Base-by-base conservation (phyloP, 371 early-diverging fungal species). In the Lichtheimia ramosa region DNA sequence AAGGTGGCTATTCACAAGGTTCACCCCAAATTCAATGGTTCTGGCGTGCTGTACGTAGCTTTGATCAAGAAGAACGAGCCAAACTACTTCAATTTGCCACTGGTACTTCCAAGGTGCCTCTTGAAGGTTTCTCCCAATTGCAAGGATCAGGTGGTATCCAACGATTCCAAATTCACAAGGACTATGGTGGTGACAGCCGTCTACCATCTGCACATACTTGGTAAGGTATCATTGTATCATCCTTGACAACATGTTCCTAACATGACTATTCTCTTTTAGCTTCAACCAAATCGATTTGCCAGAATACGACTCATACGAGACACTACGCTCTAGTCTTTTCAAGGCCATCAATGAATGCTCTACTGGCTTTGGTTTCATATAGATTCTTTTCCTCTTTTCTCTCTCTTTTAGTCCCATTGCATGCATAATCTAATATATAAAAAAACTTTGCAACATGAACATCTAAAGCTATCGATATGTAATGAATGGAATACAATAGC, bases 241-340 rank as follows among this genome's bases (percentile, higher is more conserved):
- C 15, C 18, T 59, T 34, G 16, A 46, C 34, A 18, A 15, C 20
- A 40, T 15, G 24, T 43, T 27, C 5, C 51, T 51, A 23, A 49
- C 28, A 3, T 23, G 49, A 53, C n/a, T 27, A 48, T 54, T n/a
- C 43, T 56, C 67, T 40, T 64, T 28, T 75, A 94, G 94, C 73
- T 98, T 98, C 75, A 99, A 99, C 72, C 99, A 99, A 83, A 76
- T 99, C 50, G 99, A 98, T 73, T 68, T 99, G 40, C 99, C 99
- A 16, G 86, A 89, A 64, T 99, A 98, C 68, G 92, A 93, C 34
- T 83, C 86, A 15, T 99, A 98, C 72, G 99, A 99, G 57, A 87
- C 88, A 23, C 79, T 99, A 52, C 84, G 96, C n/a, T 67, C 85
- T n/a, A 88, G 86, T 56, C 68, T 99, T 53, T 75, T 96, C 64